These are phyloP conservation scores for Pyrenula massariospora DNA, from an alignment of 495 filamentous ascomycete genomes.

Conservation along the genomic window DNA sequence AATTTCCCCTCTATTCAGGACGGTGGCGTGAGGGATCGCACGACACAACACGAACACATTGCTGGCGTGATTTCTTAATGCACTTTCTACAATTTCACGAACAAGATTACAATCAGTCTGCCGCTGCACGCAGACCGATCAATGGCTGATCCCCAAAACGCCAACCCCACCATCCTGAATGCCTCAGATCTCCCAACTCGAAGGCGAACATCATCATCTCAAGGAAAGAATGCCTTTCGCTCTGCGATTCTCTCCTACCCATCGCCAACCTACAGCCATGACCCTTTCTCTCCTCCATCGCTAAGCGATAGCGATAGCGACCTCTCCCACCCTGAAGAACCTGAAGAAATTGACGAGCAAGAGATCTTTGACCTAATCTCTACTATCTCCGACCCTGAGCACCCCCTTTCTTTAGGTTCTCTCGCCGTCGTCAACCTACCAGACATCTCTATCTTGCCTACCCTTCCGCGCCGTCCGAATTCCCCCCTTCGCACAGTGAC, in stretches of 20 bases:
- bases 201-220: constrained; percentile 34
- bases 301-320: constrained; percentile 18
- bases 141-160: constrained; percentile 62
- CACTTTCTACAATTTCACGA: too few relatives aligned
- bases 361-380: constrained; percentile 95
- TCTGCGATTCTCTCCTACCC: constrained; percentile 30
- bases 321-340: constrained; percentile 50
- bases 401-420: constrained; percentile 84
- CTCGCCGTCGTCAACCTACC: constrained; percentile 87
- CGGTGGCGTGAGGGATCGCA: too few relatives aligned
- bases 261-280: constrained; percentile 35
- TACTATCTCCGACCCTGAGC: constrained; percentile 89
- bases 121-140: too few relatives aligned
- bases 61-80: too few relatives aligned
- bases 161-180: constrained; percentile 88
- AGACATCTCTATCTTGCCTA: constrained; percentile 70
- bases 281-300: constrained; percentile 33
- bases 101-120: too few relatives aligned
- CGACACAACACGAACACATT: too few relatives aligned
- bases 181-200: constrained; percentile 83
- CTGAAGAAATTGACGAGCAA: constrained; percentile 87
- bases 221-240: constrained; percentile 28
- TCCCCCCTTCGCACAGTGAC: constrained; percentile 38
- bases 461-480: constrained; percentile 32
- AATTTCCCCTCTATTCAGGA: too few relatives aligned